Evolutionary conservation across 768 basidiomycete genomes (phyloP), one percentile per base, ranked within the genome.

Genomic region (Amanita thiersii): DNA sequence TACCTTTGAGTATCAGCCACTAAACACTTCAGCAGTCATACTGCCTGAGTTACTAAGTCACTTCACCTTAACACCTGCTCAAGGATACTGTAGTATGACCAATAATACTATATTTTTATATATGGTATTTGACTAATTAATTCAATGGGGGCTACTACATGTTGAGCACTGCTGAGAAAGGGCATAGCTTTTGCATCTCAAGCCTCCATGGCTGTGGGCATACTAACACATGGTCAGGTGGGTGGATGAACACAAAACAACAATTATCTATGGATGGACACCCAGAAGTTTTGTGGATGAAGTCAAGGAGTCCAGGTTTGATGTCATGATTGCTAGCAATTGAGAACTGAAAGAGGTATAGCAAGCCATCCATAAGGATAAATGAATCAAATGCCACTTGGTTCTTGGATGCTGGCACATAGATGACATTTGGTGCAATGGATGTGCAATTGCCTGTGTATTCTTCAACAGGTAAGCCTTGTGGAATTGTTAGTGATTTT

Each of bases 341-440:
- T 2, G 49, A 37, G 44, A 52, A 45, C 33, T 48, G 45, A 42
- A 49, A 48, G 39, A 50, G 37, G 46, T 33, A 48, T 38, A 52
- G 35, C 40, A 39, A 19, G 37, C 35, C 42, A 15, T 48, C 15
- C 44, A 39, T 17, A 45, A 47, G 23, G 35, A 50, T 47, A 36
- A 52, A 49, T 11, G 48, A 44, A 40, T 47, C 38, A 14, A 50
- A 36, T 8, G 38, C 46, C 25, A 21, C 39, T 43, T 50, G 25
- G 48, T 51, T 51, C 3, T n/a, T 19, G 1, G 24, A n/a, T 31
- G 38, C 21, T 30, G 50, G 44, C n/a, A 49, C 30, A 32, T 50
- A 50, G 23, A 36, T 41, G 18, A 50, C 47, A 30, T 42, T 30
- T 11, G 26, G 39, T 15, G 19, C 10, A 32, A 50, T 40, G 28